Base-by-base conservation (phyloP, 2,329 filamentous ascomycete genomes). In the Stenocarpella maydis region DNA sequence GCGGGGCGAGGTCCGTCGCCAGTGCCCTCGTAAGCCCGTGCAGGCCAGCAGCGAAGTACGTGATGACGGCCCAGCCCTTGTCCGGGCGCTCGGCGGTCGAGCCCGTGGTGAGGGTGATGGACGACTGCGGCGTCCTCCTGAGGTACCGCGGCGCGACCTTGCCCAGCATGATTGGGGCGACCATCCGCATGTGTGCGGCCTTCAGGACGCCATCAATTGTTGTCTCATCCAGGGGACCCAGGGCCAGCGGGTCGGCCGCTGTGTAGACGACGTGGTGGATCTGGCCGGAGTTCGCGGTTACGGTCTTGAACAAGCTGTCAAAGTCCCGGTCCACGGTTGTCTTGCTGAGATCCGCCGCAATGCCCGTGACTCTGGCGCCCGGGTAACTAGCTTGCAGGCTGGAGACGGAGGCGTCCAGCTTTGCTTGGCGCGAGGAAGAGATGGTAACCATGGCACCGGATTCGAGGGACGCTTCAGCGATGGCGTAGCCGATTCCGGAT, bases 1-100 rank as follows among this genome's bases (percentile, higher is more conserved):
- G 77, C 0, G 90, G 90, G 71, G 83, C 84, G 65, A 92, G 75
- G 73, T 92, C 90, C 37, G 91, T 75, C 1, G 90, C 90, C 39
- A 92, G 78, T 3, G 82, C 84, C 2, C 86, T 81, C 2, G 82
- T 81, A 75, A 91, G 82, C 4, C 84, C 83, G 65, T 88, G 81
- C 4, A 87, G 72, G 1, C 84, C 88, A 0, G 85, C 83, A 0
- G 82, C 83, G 65, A 83, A 85, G 2, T 79, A 78, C 0, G 81
- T 81, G 1, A 87, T 73, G 21, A 88, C 78, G 3, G 80, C 78
- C 85, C 86, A 89, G 24, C 84, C 80, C 1, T 83, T 80, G 1
- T 80, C 76, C 0, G 89, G 89, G n/a, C 82, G 82, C 73, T 87
- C 81, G 4, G 81, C 79, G 7, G 86, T 82, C 2, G 78, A 76